Conservation (phyloP, 495 filamentous ascomycete species). For the Eremomyces bilateralis region DNA sequence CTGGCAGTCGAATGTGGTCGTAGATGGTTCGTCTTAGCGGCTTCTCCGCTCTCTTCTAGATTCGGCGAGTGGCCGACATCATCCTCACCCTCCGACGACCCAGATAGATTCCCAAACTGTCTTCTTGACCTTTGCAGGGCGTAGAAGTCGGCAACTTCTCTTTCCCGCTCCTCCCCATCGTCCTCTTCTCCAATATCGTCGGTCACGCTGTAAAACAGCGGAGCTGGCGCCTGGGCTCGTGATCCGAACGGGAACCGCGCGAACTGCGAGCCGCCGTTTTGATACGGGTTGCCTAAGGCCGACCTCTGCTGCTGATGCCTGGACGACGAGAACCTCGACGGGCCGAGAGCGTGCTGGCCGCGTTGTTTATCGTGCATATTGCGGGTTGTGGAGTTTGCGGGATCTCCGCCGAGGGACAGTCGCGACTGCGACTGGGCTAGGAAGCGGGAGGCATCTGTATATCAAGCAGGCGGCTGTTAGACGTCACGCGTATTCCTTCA, state of each 20-base stretch:
- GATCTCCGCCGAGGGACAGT: conserved; percentile 41
- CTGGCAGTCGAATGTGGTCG: conserved; percentile 18
- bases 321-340: conserved; percentile 25
- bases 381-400: conserved; percentile 23
- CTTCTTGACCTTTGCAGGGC: conserved; percentile 74
- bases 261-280: conserved; percentile 39
- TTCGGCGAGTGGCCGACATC: conserved; percentile 21
- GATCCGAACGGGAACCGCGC: conserved; percentile 61
- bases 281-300: conserved; percentile 46
- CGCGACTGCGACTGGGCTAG: conserved; percentile 93
- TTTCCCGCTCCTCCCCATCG: conserved; percentile 73
- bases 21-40: conserved; percentile 7
- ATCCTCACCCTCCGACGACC: conserved; percentile 61
- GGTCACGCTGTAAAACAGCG: conserved; percentile 74
- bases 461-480: conserved; percentile 5
- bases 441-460: conserved; percentile 82
- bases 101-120: conserved; percentile 63
- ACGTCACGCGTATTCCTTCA: conserved; percentile 18
- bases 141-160: conserved; percentile 83
- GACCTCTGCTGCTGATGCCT: conserved; percentile 29
- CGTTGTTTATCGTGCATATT: conserved; percentile 26
- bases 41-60: conserved; percentile 9
- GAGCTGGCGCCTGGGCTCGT: conserved; percentile 45
- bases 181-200: conserved; percentile 75
- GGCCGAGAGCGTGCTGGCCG: conserved; percentile 14